Percentiles rank a stretch among this genome's conserved stretches.
Conservation (phyloP, 1,139 yeast genomes). For the Scheffersomyces titani region DNA sequence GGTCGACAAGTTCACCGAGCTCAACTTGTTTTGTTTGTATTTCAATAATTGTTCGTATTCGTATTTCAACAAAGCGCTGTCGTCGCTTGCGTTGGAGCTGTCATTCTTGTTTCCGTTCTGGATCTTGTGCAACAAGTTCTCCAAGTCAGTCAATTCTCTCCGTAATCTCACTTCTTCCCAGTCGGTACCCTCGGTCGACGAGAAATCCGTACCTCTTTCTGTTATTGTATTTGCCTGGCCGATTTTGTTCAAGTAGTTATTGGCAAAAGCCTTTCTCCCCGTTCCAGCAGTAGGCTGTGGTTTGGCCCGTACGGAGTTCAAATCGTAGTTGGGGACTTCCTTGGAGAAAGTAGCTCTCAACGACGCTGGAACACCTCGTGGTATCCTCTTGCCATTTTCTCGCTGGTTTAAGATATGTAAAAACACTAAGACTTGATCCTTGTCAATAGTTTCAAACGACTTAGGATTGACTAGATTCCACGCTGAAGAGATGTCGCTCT, state of each 20-base stretch:
- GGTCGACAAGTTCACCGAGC: neutral
- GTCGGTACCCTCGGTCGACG: slow-evolving; percentile 70
- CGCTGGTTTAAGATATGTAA: slow-evolving; percentile 90
- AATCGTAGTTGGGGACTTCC: slow-evolving; percentile 76
- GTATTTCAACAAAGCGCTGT: slow-evolving; percentile 49
- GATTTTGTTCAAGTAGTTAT: slow-evolving; percentile 39
- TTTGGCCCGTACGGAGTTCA: slow-evolving; percentile 39
- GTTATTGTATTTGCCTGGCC: slow-evolving; percentile 49
- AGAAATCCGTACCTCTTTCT: slow-evolving; percentile 72
- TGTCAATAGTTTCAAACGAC: slow-evolving; percentile 82
- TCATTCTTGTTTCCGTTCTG: slow-evolving; percentile 47
- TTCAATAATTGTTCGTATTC: slow-evolving; percentile 82
- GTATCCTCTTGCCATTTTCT: slow-evolving; percentile 83
- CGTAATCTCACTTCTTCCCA: slow-evolving; percentile 89
- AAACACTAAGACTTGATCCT: slow-evolving; percentile 87
- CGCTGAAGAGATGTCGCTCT: slow-evolving; percentile 84
- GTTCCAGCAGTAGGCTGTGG: slow-evolving; percentile 35
- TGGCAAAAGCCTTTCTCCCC: slow-evolving; percentile 36
- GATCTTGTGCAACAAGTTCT: slow-evolving; percentile 59
- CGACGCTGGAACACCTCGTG: slow-evolving; percentile 92
- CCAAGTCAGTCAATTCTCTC: slow-evolving; percentile 76
- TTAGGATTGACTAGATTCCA: slow-evolving; percentile 96
- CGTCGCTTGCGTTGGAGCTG: slow-evolving; percentile 27
- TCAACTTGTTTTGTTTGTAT: slow-evolving; percentile 44
- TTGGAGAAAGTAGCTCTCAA: slow-evolving; percentile 89